Percentiles rank a stretch among this genome's conserved stretches.
Evolutionary conservation across 2,329 filamentous ascomycete species (phyloP).

Genomic region (Fusarium sp.): DNA sequence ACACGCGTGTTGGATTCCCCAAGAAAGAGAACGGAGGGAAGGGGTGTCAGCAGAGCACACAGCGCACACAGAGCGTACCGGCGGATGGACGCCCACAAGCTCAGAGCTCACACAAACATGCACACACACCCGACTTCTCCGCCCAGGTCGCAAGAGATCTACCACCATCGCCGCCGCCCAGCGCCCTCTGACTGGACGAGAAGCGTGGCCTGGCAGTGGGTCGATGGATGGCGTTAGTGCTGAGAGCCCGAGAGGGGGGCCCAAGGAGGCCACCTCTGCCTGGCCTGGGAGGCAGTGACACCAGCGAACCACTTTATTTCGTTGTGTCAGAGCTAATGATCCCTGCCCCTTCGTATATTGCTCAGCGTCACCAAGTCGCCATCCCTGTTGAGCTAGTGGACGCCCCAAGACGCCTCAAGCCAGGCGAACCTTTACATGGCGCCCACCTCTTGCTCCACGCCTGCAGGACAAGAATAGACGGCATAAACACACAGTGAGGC

Average conservation of each 20-base stretch:
- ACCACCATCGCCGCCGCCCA: conserved; percentile 19
- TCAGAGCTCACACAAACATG: conserved; percentile 15
- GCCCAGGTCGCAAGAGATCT: conserved; percentile 42
- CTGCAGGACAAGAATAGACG: conserved; percentile 62
- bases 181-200: conserved; percentile 41
- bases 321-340: conserved; percentile 65
- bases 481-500: conserved; percentile 54
- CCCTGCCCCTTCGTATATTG: conserved; percentile 66
- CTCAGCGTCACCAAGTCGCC: conserved; percentile 61
- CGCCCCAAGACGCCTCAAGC: conserved; percentile 43
- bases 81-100: conserved; percentile 24
- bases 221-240: conserved; percentile 53
- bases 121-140: conserved; percentile 20
- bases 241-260: conserved; percentile 47
- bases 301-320: conserved; percentile 59
- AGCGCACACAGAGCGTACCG: conserved; percentile 13
- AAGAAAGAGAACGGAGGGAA: conserved; percentile 1
- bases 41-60: conserved; percentile 50
- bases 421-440: conserved; percentile 53
- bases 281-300: conserved; percentile 48
- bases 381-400: conserved; percentile 53
- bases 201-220: conserved; percentile 45
- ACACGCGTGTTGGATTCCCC: conserved; percentile 12
- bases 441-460: conserved; percentile 39
- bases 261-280: conserved; percentile 20